Conservation (phyloP, 306 rosid species). For the Casuarina glauca region DNA sequence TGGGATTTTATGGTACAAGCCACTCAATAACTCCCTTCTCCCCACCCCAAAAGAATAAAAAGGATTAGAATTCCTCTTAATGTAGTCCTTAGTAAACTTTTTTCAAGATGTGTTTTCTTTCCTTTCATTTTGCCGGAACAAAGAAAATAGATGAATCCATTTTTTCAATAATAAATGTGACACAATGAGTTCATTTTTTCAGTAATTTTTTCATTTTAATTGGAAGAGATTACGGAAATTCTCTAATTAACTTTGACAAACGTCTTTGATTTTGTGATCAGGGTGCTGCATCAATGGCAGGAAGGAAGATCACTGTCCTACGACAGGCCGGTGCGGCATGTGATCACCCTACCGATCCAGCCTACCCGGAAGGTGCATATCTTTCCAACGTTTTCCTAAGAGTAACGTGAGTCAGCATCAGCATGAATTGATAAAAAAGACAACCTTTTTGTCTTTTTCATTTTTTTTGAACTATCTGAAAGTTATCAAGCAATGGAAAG, state of each 20-base stretch:
- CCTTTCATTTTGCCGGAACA: neutral
- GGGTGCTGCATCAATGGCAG: conserved; percentile 78
- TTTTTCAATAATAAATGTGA: too few species aligned
- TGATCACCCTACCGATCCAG: conserved; percentile 82
- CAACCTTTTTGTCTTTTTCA: neutral
- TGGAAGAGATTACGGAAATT: neutral
- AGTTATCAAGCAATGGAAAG: neutral
- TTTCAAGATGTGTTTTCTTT: neutral
- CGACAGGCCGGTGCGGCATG: conserved; percentile 78
- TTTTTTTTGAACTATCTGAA: neutral
- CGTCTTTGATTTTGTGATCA: conserved; percentile 20
- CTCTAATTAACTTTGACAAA: neutral
- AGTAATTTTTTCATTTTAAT: neutral
- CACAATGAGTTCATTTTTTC: too few species aligned
- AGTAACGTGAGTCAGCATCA: conserved; percentile 42
- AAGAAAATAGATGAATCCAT: neutral
- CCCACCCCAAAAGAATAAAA: too few species aligned
- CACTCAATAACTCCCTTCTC: neutral
- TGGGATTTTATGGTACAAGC: neutral
- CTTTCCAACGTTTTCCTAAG: conserved; percentile 68
- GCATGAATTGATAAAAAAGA: neutral
- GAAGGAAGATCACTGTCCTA: conserved; percentile 64
- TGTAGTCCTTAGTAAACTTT: neutral
- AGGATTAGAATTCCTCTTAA: neutral
- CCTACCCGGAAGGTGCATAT: conserved; percentile 87